These are phyloP conservation scores for Achlya hypogyna DNA, from an alignment of 352 stramenopile species.

Conservation along the genomic window DNA sequence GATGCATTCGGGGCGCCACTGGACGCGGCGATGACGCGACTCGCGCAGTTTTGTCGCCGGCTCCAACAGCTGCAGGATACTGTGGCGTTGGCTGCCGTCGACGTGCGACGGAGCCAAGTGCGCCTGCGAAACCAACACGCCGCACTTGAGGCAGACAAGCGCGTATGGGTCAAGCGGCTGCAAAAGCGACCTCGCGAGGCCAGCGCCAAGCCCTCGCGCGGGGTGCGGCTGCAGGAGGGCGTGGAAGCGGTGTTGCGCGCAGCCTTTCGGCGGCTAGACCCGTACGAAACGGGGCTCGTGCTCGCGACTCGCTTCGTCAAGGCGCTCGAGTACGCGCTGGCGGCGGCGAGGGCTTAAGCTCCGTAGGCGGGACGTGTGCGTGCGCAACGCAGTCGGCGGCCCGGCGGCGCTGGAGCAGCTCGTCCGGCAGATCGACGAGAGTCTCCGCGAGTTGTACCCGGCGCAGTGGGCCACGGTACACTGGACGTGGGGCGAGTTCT, in stretches of 20 bases:
- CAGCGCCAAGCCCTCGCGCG: constrained; percentile 21
- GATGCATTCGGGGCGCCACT: constrained; percentile 40
- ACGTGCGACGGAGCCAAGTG: constrained; percentile 44
- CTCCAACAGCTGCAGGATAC: constrained; percentile 33
- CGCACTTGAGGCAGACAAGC: constrained; percentile 36
- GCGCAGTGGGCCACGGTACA: constrained; percentile 23
- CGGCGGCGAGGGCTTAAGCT: not conserved
- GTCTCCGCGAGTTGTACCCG: constrained; percentile 25
- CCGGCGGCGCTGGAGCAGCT: constrained; percentile 28
- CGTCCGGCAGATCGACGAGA: constrained; percentile 33
- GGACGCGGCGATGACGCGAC: constrained; percentile 28
- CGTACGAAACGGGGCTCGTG: constrained; percentile 51
- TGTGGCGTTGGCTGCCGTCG: constrained; percentile 30
- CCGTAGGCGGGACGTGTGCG: constrained; percentile 21
- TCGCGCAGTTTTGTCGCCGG: constrained; percentile 36
- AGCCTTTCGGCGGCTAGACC: constrained; percentile 59
- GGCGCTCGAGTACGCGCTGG: constrained; percentile 23
- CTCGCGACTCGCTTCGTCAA: constrained; percentile 26
- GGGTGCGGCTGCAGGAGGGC: not conserved
- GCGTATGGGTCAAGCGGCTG: constrained; percentile 22
- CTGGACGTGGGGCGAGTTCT: constrained; percentile 67
- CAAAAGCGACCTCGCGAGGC: not conserved
- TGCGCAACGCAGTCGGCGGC: constrained; percentile 32
- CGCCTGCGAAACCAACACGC: constrained; percentile 57
- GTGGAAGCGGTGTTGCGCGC: constrained; percentile 44